Conservation (phyloP, 2,329 filamentous ascomycete genomes). For the Tolypocladium capitatum region DNA sequence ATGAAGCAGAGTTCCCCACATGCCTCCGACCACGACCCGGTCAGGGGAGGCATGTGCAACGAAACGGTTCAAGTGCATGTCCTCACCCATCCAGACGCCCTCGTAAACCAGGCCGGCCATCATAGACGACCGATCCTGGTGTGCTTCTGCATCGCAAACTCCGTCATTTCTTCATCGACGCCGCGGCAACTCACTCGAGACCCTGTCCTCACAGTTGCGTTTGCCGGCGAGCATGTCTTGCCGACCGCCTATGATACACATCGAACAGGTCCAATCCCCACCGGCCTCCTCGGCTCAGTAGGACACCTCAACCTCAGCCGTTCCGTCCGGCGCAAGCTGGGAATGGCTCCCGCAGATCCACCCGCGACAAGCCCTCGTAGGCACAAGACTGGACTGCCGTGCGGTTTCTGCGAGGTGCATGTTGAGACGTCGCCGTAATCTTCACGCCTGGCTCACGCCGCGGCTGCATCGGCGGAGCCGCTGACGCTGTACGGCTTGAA, state of each 20-base stretch:
- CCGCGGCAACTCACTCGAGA: not conserved
- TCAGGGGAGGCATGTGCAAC: too few relatives aligned
- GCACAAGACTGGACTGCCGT: not conserved
- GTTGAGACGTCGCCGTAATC: not conserved
- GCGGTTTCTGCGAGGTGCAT: not conserved
- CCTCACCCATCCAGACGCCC: not conserved
- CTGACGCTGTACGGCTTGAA: slow-evolving; percentile 58
- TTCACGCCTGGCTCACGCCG: slow-evolving; percentile 11
- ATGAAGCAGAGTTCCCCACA: too few relatives aligned
- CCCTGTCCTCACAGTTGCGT: not conserved
- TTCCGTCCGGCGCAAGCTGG: not conserved
- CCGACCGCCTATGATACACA: not conserved
- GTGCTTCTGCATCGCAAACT: not conserved
- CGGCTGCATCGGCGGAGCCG: slow-evolving; percentile 23
- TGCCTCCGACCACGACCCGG: too few relatives aligned
- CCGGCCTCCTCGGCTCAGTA: not conserved
- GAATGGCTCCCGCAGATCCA: not conserved
- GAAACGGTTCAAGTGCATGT: not conserved
- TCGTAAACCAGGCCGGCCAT: not conserved
- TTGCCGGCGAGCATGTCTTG: not conserved
- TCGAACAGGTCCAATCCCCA: not conserved
- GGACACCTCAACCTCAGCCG: not conserved
- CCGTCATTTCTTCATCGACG: not conserved
- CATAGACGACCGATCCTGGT: not conserved
- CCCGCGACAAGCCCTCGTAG: not conserved